Base-by-base conservation (phyloP, 495 filamentous ascomycete species). In the Annulohypoxylon maeteangense region DNA sequence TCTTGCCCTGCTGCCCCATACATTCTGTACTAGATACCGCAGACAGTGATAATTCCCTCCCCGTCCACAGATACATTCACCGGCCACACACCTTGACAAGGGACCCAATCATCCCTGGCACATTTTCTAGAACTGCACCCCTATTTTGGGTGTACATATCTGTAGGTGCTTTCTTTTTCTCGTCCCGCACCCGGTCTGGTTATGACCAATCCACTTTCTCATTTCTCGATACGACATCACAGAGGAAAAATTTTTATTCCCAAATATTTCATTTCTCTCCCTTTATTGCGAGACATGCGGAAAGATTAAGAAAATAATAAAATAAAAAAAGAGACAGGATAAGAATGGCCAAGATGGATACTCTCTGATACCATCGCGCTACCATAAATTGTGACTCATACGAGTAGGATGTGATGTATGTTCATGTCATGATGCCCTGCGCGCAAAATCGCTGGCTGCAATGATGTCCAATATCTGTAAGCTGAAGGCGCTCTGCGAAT, bases 401-500 rank as follows among this genome's bases (percentile, higher is more conserved):
- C 59, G 67, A 65, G 64, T 40, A 58, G 53, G 65, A 68, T 71
- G 70, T 69, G 68, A 78, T 77, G 75, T 74, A 73, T 34, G 68
- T 63, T 55, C 56, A 79, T 78, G 78, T 74, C 77, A 75, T 79
- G 75, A 72, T 80, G 78, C 79, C 78, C 73, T 81, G 77, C 72
- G 78, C 68, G 65, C 51, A 73, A 62, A 62, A 40, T 71, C 51
- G 44, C 71, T 74, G 77, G 74, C 76, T 82, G 81, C 81, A 80
- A 78, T 82, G 81, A 82, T 82, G 81, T 82, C 81, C 81, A 82
- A 82, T 78, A 70, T 80, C 65, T 77, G 71, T 72, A 68, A 76
- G 70, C 75, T 78, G 75, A 78, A 74, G 72, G 62, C 22, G 68
- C 67, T 32, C 65, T 64, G 71, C 63, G 64, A 69, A 67, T 75